Conservation (phyloP, 495 filamentous ascomycete species). For the Penicillium soppii region DNA sequence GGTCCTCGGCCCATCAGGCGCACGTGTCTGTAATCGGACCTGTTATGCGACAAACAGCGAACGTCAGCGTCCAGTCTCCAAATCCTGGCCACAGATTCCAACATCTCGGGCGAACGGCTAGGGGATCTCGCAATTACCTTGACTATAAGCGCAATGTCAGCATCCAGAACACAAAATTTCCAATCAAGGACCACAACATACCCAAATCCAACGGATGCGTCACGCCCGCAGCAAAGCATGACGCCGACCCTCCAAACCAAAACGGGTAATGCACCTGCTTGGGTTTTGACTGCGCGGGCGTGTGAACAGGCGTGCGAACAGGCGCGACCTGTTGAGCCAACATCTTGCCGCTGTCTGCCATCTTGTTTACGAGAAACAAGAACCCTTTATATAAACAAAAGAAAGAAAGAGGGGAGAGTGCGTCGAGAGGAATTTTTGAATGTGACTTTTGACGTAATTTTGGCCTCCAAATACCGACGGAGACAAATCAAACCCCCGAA, state of each 20-base stretch:
- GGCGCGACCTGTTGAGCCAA: constrained; percentile 29
- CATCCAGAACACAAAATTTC: background rate
- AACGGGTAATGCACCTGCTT: constrained; percentile 70
- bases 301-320: constrained; percentile 24
- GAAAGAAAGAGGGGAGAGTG: constrained; percentile 8
- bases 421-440: constrained; percentile 5
- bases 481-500: constrained; percentile 43
- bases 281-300: constrained; percentile 21
- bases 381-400: constrained; percentile 12
- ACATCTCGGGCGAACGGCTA: constrained; percentile 9
- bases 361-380: constrained; percentile 32
- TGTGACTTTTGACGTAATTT: constrained; percentile 28
- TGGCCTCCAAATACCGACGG: constrained; percentile 29
- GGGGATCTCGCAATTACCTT: constrained; percentile 43
- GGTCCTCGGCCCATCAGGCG: constrained; percentile 60
- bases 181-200: constrained; percentile 23
- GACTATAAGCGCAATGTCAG: constrained; percentile 34
- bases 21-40: constrained; percentile 87
- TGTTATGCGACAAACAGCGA: constrained; percentile 30
- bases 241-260: constrained; percentile 94
- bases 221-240: constrained; percentile 82
- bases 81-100: constrained; percentile 2
- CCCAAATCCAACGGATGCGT: constrained; percentile 85
- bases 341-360: constrained; percentile 42
- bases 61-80: constrained; percentile 12